Evolutionary conservation across 768 basidiomycete genomes (phyloP).

Genomic region (Psilocybe cyanescens): DNA sequence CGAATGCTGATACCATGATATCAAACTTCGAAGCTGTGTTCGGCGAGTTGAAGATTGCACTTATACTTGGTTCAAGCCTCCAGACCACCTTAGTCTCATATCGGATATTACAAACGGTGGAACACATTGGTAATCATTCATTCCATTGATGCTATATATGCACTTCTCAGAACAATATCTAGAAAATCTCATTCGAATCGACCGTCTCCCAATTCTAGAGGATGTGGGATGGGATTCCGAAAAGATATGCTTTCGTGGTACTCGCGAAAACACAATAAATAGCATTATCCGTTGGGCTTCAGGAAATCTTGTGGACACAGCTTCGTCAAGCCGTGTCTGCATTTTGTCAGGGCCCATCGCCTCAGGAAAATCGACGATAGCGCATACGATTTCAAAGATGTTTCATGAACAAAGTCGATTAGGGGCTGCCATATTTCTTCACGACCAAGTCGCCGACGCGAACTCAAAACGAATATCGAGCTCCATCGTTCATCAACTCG

Average conservation of each 20-base stretch:
- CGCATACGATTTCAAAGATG: background rate
- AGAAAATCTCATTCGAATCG: slow-evolving; percentile 1
- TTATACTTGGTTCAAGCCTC: slow-evolving; percentile 1
- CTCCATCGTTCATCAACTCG: slow-evolving; percentile 1
- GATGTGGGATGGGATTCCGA: slow-evolving; percentile 1
- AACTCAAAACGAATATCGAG: background rate
- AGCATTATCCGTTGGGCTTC: background rate
- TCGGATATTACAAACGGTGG: background rate
- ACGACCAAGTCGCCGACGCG: background rate
- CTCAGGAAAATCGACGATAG: background rate
- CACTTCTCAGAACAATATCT: background rate
- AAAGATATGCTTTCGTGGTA: background rate
- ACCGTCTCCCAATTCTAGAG: background rate
- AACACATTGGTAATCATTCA: background rate
- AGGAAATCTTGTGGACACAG: background rate
- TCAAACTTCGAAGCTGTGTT: background rate
- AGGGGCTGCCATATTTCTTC: background rate
- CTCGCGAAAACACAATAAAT: background rate
- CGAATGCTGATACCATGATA: slow-evolving; percentile 1
- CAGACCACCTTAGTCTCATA: slow-evolving; percentile 1
- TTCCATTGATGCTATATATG: background rate
- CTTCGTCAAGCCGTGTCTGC: background rate
- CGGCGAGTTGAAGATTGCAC: slow-evolving; percentile 1
- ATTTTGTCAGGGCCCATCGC: background rate
- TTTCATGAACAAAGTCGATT: slow-evolving; percentile 4